phyloP scores from a whole-genome alignment of 257 asterid genomes.

The Cinchona pubescens region DNA sequence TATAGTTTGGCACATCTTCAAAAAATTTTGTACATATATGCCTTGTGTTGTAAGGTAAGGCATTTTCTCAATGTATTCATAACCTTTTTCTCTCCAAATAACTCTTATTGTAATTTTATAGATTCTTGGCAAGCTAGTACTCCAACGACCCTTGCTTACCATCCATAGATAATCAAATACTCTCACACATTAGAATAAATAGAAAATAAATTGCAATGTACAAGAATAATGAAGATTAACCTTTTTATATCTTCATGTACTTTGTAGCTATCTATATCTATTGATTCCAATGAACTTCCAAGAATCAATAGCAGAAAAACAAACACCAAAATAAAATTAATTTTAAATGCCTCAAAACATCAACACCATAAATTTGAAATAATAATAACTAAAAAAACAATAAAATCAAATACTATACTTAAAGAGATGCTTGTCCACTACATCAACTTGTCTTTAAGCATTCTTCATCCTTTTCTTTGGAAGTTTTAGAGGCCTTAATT shows the following conservation, averaged over 20 bases:
- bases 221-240: background rate
- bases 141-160: no score
- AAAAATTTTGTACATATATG: no score
- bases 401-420: no score
- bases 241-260: constrained; percentile 8
- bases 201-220: background rate
- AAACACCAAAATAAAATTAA: background rate
- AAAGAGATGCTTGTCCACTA: background rate
- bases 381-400: background rate
- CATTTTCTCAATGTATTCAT: no score
- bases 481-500: background rate
- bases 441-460: constrained; percentile 14
- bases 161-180: no score
- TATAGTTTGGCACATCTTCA: no score
- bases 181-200: no score
- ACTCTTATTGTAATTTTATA: no score
- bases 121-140: no score
- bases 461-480: background rate
- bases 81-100: no score
- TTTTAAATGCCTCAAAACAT: background rate
- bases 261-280: background rate
- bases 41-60: no score
- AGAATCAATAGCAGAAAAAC: constrained; percentile 11
- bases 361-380: background rate
- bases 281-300: background rate